Base-by-base conservation (phyloP, 2,329 filamentous ascomycete genomes). In the Dissoconium aciculare region DNA sequence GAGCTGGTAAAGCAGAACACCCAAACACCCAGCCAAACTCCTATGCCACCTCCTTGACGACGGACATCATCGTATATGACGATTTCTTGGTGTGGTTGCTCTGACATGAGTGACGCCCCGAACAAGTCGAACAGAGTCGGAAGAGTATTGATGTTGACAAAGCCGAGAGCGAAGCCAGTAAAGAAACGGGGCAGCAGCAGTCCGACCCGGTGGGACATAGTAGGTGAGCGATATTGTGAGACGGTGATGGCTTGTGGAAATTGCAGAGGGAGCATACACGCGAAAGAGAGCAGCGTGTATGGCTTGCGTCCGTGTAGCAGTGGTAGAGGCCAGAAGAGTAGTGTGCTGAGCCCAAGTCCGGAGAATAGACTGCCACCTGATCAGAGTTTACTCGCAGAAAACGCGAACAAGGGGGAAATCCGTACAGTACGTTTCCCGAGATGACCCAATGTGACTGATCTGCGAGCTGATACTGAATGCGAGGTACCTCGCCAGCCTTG, bases 1-100 rank as follows among this genome's bases (percentile, higher is more conserved):
- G 77, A 80, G 4, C 74, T 76, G 43, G 80, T 71, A 53, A 71
- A 79, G 49, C 76, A 80, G 71, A 75, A 85, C 0, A 75, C 74
- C 77, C 78, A 84, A 32, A 79, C 63, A 2, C 77, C 76, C 6
- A 83, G 62, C 80, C 79, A 85, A n/a, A 79, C 59, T 0, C 80
- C 80, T 59, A 84, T 74, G 0, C 80, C 79, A 9, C 79, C 78
- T 5, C 80, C 80, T 46, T 83, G 76, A 24, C 78, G 64, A 32
- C 79, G 69, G 11, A 78, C 68, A 51, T 84, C 79, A 42, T 69
- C 70, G 9, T 66, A 56, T 34, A 75, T 66, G 1, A 78, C 73
- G 12, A 78, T 57, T 46, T 82, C 78, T 53, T 81, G 74, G 44
- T 83, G 77, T 2, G 79, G 78, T 28, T 73, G 71, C 24, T 64